phyloP scores from a whole-genome alignment of 1,284 basidiomycete species.

The Vanrija sp. region DNA sequence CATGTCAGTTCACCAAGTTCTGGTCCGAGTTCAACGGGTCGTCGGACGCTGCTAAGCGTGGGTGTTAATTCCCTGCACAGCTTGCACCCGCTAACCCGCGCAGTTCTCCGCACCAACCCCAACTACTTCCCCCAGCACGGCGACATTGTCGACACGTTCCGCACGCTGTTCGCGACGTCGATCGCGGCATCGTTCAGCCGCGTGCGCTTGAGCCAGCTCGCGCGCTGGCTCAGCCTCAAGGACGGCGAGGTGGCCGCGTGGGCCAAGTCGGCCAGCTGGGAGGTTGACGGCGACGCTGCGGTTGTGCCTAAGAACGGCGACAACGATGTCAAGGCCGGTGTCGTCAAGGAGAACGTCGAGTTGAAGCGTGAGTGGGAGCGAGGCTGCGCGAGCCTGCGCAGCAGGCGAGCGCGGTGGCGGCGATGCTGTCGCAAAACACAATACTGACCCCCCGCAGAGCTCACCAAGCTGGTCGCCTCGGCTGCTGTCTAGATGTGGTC shows the following conservation, averaged over 20 bases:
- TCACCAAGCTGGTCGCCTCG: slow-evolving; percentile 71
- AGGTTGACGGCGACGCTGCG: slow-evolving; percentile 62
- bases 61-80: not conserved
- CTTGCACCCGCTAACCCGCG: not conserved
- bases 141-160: slow-evolving; percentile 31
- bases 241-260: slow-evolving; percentile 63
- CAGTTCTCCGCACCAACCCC: slow-evolving; percentile 29
- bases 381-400: not conserved
- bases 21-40: slow-evolving; percentile 70
- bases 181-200: slow-evolving; percentile 42
- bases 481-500: slow-evolving; percentile 36
- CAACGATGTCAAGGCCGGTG: slow-evolving; percentile 90
- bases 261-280: slow-evolving; percentile 67
- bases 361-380: slow-evolving; percentile 66
- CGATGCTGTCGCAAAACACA: not conserved
- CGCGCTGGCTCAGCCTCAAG: slow-evolving; percentile 44
- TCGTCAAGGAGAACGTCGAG: slow-evolving; percentile 85
- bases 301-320: slow-evolving; percentile 81
- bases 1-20: slow-evolving; percentile 86
- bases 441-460: slow-evolving; percentile 55
- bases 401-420: not conserved
- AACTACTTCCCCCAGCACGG: slow-evolving; percentile 42
- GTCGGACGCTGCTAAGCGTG: slow-evolving; percentile 30
- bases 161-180: slow-evolving; percentile 37
- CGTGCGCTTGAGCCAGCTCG: slow-evolving; percentile 27